Percentiles rank a stretch among this genome's conserved stretches.
phyloP scores from a whole-genome alignment of 1,284 basidiomycete genomes.

The Testicularia cyperi region DNA sequence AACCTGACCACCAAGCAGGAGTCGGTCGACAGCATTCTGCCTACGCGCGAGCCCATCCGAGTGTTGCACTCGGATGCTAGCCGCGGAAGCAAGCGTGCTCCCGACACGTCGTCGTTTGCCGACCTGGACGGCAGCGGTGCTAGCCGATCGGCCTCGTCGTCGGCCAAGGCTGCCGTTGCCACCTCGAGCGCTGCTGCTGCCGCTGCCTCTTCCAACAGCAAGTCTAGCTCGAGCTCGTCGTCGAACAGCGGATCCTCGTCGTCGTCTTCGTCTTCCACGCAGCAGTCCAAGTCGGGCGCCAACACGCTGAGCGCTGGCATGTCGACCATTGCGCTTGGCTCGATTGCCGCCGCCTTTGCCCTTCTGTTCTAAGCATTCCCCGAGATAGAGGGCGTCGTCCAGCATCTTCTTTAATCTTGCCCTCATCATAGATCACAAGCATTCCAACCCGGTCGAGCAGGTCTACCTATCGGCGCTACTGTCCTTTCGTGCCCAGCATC shows the following conservation, averaged over 20 bases:
- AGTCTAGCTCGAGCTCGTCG: not conserved
- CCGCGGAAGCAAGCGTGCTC: slow-evolving; percentile 21
- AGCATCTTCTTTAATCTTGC: slow-evolving; percentile 3
- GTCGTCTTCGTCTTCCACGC: not conserved
- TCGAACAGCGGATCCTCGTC: not conserved
- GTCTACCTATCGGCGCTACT: too few relatives aligned
- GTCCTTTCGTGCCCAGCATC: too few relatives aligned
- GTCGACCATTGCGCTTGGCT: slow-evolving; percentile 21
- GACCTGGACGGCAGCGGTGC: slow-evolving; percentile 23
- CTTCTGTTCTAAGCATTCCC: slow-evolving; percentile 19
- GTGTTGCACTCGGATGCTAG: slow-evolving; percentile 35
- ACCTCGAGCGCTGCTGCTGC: not conserved
- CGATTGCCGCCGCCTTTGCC: slow-evolving; percentile 23
- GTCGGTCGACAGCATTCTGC: slow-evolving; percentile 29
- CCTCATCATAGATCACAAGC: too few relatives aligned
- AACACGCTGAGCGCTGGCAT: slow-evolving; percentile 6
- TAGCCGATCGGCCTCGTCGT: slow-evolving; percentile 4
- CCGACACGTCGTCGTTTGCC: slow-evolving; percentile 28
- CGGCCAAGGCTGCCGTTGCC: slow-evolving; percentile 6
- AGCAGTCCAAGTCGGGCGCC: slow-evolving; percentile 19
- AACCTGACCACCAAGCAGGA: slow-evolving; percentile 30
- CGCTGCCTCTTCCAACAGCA: not conserved
- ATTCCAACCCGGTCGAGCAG: too few relatives aligned
- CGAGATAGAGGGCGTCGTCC: too few relatives aligned
- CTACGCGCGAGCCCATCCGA: slow-evolving; percentile 27